Base-by-base conservation (phyloP, 176 grass and related monocot genomes). In the Triticum timopheevii region DNA sequence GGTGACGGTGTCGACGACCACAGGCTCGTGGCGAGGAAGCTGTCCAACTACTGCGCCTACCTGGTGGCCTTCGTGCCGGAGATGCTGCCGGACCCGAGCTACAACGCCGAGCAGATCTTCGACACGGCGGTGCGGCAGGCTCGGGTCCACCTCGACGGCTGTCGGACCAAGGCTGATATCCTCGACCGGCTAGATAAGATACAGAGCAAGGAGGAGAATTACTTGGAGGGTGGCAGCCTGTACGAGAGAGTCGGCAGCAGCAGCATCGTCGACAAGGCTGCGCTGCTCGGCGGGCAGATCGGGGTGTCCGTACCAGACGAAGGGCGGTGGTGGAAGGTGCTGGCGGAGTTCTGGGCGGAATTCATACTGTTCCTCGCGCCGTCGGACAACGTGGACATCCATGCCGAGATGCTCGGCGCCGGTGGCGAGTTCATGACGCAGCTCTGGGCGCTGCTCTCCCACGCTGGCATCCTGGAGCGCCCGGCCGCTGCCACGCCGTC, bases 1-100 rank as follows among this genome's bases (percentile, higher is more conserved):
- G n/a, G n/a, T n/a, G n/a, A n/a, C n/a, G n/a, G 0, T 47, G 2
- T 19, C 1, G 70, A 31, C 22, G 34, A 84, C 23, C 59, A 76
- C 61, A 39, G 85, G 89, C 12, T 76, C 12, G 7, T 84, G 15
- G 89, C 85, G 8, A 84, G 11, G 50, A 88, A 69, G 69, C n/a
- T 91, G 62, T 88, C 89, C 1, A 87, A 88, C 61, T 91, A 88
- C 76, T 91, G 89, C 47, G 85, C 89, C n/a, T 91, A 88, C 62
- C 38, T 91, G 77, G 89, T 91, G 66, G 49, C 89, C 0, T 91
- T 91, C 85, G 89, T 88, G 15, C 89, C 85, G 77, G 89, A 91
- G 69, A 88, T 91, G 90, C 86, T 91, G 77, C 90, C 90, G 30
- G 89, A 88, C 77, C 69, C 85, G 62, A 84, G 69, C 69, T 77